Conservation (phyloP, 441 rosid species). For the Populus tomentosa region DNA sequence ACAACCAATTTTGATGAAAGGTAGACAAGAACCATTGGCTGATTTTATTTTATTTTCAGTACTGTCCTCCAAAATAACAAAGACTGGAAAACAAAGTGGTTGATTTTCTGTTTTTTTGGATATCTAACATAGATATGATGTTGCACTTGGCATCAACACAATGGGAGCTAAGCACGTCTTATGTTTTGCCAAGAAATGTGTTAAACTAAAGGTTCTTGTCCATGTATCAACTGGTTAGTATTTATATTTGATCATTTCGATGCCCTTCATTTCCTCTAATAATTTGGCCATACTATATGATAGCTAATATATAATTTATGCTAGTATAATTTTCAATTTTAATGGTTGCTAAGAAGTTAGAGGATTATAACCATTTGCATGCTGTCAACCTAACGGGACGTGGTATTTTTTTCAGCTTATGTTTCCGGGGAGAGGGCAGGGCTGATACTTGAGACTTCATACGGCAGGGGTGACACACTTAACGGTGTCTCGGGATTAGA, state of each 20-base stretch:
- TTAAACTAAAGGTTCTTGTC: constrained; percentile 42
- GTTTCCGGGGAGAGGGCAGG: constrained; percentile 72
- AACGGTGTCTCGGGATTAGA: constrained; percentile 52
- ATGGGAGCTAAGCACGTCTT: constrained; percentile 62
- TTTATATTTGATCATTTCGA: neutral
- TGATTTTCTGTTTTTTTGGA: neutral
- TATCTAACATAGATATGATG: constrained; percentile 56
- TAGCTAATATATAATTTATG: no score
- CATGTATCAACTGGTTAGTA: constrained; percentile 81
- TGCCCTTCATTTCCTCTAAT: no score
- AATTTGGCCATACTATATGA: neutral
- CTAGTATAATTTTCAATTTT: no score
- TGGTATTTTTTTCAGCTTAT: constrained; percentile 46
- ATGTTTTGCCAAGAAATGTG: constrained; percentile 68
- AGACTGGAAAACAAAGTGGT: neutral
- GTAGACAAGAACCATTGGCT: constrained; percentile 17
- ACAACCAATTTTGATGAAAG: constrained; percentile 85
- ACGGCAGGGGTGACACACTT: constrained; percentile 52
- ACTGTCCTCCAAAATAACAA: neutral
- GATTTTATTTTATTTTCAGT: no score
- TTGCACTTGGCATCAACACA: constrained; percentile 70
- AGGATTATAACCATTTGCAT: no score
- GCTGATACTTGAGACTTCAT: constrained; percentile 49
- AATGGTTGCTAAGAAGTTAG: no score
- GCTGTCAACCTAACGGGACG: no score